Evolutionary conservation across 2,329 filamentous ascomycete species (phyloP).

Genomic region (Colletotrichum navitas): DNA sequence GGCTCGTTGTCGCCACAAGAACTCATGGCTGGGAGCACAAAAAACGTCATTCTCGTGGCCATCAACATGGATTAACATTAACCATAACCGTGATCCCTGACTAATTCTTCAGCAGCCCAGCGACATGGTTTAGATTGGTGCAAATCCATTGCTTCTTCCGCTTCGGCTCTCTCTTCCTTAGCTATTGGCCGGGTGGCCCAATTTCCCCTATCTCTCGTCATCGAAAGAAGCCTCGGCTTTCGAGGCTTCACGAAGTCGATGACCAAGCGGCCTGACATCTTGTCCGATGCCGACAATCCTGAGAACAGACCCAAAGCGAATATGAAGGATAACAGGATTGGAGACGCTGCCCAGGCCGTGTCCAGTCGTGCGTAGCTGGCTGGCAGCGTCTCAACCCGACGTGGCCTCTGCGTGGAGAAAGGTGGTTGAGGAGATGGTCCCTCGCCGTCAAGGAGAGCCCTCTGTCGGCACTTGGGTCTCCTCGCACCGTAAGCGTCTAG

Average conservation of each 20-base stretch:
- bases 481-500: slow-evolving; percentile 43
- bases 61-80: neutral
- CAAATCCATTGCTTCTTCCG: neutral
- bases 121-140: neutral
- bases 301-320: neutral
- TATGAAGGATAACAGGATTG: neutral
- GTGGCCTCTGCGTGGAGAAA: neutral
- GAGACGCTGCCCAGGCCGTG: neutral
- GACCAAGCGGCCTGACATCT: neutral
- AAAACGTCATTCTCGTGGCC: too few relatives aligned
- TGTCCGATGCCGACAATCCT: too few relatives aligned
- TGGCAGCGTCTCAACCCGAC: neutral
- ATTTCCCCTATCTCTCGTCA: too few relatives aligned
- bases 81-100: neutral
- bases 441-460: neutral
- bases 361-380: neutral
- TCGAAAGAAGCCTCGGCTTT: neutral
- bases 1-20: neutral
- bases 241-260: neutral
- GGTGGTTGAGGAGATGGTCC: neutral
- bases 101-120: neutral
- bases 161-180: neutral
- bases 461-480: neutral
- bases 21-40: neutral
- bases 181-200: neutral